These are phyloP conservation scores for Trichoderma gracile DNA, from an alignment of 2,329 filamentous ascomycete species.

Conservation along the genomic window DNA sequence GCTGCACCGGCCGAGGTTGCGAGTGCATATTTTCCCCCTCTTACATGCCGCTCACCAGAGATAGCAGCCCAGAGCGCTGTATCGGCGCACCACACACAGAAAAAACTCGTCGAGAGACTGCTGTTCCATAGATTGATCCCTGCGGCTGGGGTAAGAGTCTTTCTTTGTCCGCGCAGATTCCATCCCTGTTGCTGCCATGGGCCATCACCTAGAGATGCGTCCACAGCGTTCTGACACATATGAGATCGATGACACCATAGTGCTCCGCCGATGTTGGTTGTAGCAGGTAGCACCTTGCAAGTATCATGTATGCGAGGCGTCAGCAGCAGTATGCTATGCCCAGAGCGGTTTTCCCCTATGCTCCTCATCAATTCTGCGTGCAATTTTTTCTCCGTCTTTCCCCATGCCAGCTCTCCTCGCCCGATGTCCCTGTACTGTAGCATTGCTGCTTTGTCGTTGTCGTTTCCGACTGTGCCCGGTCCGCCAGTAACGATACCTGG, in stretches of 20 bases:
- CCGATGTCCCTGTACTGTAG: conserved; percentile 9
- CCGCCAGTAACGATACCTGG: conserved; percentile 10
- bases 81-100: background rate
- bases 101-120: background rate
- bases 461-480: conserved; percentile 21
- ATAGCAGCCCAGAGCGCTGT: background rate
- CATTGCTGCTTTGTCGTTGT: background rate
- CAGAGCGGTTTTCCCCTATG: conserved; percentile 11
- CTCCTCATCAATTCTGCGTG: conserved; percentile 2
- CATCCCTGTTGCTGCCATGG: conserved; percentile 16
- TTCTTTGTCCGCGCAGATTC: background rate
- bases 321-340: conserved; percentile 20
- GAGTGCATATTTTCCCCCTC: conserved; percentile 17
- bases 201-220: conserved; percentile 15
- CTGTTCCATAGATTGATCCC: conserved; percentile 11
- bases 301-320: conserved; percentile 19
- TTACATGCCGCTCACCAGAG: conserved; percentile 10
- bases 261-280: conserved; percentile 17
- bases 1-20: conserved; percentile 2
- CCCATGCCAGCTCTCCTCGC: background rate
- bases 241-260: conserved; percentile 24
- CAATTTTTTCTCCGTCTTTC: background rate
- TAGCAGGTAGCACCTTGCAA: background rate
- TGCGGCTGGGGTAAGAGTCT: conserved; percentile 4
- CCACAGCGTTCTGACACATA: conserved; percentile 24